A percentile compares a stretch with the other conserved stretches of the same genome.
Conservation (phyloP, 2,329 filamentous ascomycete species). For the Clarireedia hainanense region DNA sequence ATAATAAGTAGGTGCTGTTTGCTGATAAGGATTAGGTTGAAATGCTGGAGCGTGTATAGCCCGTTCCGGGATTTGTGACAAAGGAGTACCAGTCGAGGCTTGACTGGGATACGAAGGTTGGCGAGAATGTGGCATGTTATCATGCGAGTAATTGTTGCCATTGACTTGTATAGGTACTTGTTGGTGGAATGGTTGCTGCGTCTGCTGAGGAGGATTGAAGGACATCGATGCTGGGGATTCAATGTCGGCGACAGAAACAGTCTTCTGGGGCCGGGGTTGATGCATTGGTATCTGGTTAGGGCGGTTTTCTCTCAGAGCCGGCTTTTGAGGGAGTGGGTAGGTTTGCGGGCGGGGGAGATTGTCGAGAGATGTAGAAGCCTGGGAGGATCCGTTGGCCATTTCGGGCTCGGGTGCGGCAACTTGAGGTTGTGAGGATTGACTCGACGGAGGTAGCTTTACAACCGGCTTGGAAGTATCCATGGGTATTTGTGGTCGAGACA, state of each 20-base stretch:
- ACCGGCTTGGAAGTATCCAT: slow-evolving; percentile 62
- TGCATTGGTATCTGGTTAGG: slow-evolving; percentile 64
- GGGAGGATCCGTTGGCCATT: slow-evolving; percentile 16
- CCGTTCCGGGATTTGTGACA: slow-evolving; percentile 88
- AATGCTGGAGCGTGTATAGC: slow-evolving; percentile 87
- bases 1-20: slow-evolving; percentile 46
- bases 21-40: slow-evolving; percentile 64
- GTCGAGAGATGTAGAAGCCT: slow-evolving; percentile 28
- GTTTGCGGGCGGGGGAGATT: slow-evolving; percentile 43
- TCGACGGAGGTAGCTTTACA: slow-evolving; percentile 67
- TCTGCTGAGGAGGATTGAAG: slow-evolving; percentile 52
- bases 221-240: slow-evolving; percentile 61
- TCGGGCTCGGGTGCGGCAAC: slow-evolving; percentile 28
- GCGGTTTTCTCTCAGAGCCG: slow-evolving; percentile 48
- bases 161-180: slow-evolving; percentile 75
- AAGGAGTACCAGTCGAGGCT: slow-evolving; percentile 65
- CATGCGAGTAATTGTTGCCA: slow-evolving; percentile 45
- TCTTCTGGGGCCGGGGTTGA: slow-evolving; percentile 89
- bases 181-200: slow-evolving; percentile 87
- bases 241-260: slow-evolving; percentile 86
- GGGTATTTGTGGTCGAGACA: slow-evolving; percentile 58
- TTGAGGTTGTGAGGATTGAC: slow-evolving; percentile 23
- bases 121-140: slow-evolving; percentile 51
- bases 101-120: slow-evolving; percentile 65
- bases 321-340: slow-evolving; percentile 51